Conservation (phyloP, 768 basidiomycete genomes). For the Lactarius evosmus region DNA sequence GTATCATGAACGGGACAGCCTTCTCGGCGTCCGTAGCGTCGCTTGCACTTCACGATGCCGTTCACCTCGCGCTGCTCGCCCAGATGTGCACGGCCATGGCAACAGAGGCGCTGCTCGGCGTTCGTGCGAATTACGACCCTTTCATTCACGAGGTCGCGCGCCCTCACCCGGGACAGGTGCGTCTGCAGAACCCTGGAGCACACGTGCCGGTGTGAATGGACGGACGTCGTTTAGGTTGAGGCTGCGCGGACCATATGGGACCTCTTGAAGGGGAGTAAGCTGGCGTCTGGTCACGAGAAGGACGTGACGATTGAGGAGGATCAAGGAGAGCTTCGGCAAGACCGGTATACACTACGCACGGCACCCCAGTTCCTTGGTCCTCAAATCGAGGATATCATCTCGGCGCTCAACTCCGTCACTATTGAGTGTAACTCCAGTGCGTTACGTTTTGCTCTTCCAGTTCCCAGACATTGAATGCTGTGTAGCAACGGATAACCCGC, state of each 20-base stretch:
- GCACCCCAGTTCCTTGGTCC: constrained; percentile 85
- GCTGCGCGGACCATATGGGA: constrained; percentile 65
- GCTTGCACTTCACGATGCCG: constrained; percentile 71
- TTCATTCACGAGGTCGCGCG: constrained; percentile 76
- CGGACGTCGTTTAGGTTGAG: constrained; percentile 49
- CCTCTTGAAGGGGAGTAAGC: constrained; percentile 64
- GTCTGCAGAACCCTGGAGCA: constrained; percentile 21
- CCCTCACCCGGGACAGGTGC: constrained; percentile 78
- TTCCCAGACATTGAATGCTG: constrained; percentile 2
- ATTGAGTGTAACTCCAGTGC: constrained; percentile 80
- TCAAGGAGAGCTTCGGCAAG: constrained; percentile 71
- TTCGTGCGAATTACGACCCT: constrained; percentile 66
- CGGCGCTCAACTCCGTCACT: constrained; percentile 59
- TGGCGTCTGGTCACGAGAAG: constrained; percentile 59
- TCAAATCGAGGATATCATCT: constrained; percentile 74
- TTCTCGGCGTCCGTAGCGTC: constrained; percentile 77
- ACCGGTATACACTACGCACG: constrained; percentile 74
- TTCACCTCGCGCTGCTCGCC: constrained; percentile 60
- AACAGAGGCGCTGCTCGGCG: constrained; percentile 75
- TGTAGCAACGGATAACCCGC: constrained; percentile 82
- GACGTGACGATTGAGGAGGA: constrained; percentile 74
- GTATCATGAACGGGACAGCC: constrained; percentile 81
- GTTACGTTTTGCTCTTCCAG: constrained; percentile 30
- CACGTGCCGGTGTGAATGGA: background rate
- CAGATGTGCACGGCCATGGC: constrained; percentile 81